Base-by-base conservation (phyloP, 768 basidiomycete species). In the Inosperma sp. region DNA sequence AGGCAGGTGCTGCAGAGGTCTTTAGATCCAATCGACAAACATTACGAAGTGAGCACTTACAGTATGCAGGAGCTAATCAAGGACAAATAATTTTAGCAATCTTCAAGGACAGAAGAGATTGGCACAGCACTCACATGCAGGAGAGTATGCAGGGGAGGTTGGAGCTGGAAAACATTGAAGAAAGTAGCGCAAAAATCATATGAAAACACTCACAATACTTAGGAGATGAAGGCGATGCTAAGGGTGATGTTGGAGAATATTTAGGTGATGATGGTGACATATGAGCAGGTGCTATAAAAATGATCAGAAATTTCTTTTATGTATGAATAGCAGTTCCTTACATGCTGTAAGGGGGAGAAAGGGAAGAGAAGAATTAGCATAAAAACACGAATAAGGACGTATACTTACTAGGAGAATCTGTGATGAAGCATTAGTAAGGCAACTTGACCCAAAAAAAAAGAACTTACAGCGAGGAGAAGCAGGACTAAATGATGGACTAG, bases 191-290 rank as follows among this genome's bases (percentile, higher is more conserved):
- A 23, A 16, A 6, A 27, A 10, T n/a, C n/a, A n/a, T n/a, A 10
- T 23, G n/a, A 49, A 16, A 36, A 16, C 8, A 75, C 88, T 56
- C 69, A 91, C 90, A 92, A 66, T 91, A 92, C 79, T 87, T 89
- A 49, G 94, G 94, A 29, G 92, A 94, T 3, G 93, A 80, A 0
- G 93, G 93, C 2, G 90, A 93, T 7, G 85, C 81, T 66, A 77
- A 72, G n/a, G 94, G 94, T 3, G 92, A 94, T 0, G 94, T 92
- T 3, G 94, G 94, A 9, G 91, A 93, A 68, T 93, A 96, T 61
- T 86, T 89, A 6, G 93, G 93, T 25, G 91, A 93, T 4, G 93
- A 83, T 0, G 92, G 93, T 7, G 93, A 93, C 74, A 87, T 79
- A 49, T 88, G 84, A 19, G 82, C 79, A 27, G 89, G 88, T 5